Conservation (phyloP, 805 yeast genomes). For the Starmerella bombi region DNA sequence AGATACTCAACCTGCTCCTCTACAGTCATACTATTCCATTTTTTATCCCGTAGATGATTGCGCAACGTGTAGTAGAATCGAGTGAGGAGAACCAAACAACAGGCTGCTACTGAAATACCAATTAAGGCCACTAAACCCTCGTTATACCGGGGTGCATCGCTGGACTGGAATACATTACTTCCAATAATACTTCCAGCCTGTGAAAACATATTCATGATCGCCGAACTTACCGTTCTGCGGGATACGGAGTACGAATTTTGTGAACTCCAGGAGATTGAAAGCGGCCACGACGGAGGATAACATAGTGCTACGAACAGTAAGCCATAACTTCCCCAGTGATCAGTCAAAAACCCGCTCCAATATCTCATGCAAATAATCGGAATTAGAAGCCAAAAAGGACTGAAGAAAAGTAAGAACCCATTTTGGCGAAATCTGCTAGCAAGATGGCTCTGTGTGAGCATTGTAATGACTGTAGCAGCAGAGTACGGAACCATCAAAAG, state of each 20-base stretch:
- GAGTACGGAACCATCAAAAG: slow-evolving; percentile 40
- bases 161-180: slow-evolving; percentile 42
- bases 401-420: slow-evolving; percentile 8
- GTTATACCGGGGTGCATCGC: slow-evolving; percentile 48
- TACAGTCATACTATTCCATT: slow-evolving; percentile 39
- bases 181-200: slow-evolving; percentile 46
- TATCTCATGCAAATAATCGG: slow-evolving; percentile 17
- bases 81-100: slow-evolving; percentile 18
- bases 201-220: slow-evolving; percentile 50
- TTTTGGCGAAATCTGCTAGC: slow-evolving; percentile 9
- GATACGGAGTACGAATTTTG: slow-evolving; percentile 49
- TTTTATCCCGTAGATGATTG: slow-evolving; percentile 28
- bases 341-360: slow-evolving; percentile 20
- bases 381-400: slow-evolving; percentile 18
- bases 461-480: slow-evolving; percentile 19
- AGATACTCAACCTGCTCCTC: slow-evolving; percentile 41
- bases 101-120: slow-evolving; percentile 19
- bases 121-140: slow-evolving; percentile 38
- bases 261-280: slow-evolving; percentile 38
- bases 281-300: slow-evolving; percentile 22
- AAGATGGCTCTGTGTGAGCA: slow-evolving; percentile 17
- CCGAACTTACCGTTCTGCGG: slow-evolving; percentile 51
- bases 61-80: slow-evolving; percentile 27
- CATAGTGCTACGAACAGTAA: slow-evolving; percentile 23
- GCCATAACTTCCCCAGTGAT: slow-evolving; percentile 26